Evolutionary conservation across 2,329 filamentous ascomycete species (phyloP).

Genomic region (Penicillium sp.): DNA sequence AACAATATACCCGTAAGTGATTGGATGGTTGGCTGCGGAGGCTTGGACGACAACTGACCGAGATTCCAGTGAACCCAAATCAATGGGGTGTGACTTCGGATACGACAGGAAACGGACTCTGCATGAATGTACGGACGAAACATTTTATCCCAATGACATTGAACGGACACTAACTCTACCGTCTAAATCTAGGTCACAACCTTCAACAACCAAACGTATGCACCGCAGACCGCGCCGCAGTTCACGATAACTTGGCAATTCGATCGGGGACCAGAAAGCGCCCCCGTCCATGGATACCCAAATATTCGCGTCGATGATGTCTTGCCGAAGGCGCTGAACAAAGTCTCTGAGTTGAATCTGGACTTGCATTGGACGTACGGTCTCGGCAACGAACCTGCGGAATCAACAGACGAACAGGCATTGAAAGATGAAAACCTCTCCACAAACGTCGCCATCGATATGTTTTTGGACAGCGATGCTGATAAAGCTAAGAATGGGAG

Average conservation of each 20-base stretch:
- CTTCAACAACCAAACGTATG: slow-evolving; percentile 51
- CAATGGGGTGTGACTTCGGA: slow-evolving; percentile 49
- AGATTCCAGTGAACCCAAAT: slow-evolving; percentile 51
- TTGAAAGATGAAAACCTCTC: slow-evolving; percentile 44
- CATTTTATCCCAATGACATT: neutral
- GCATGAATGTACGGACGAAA: slow-evolving; percentile 50
- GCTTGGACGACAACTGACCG: slow-evolving; percentile 1
- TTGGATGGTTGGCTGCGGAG: neutral
- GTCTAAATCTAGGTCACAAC: slow-evolving; percentile 43
- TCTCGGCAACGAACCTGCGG: slow-evolving; percentile 42
- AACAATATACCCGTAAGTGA: slow-evolving; percentile 49
- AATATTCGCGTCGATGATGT: slow-evolving; percentile 50
- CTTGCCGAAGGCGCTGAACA: slow-evolving; percentile 44
- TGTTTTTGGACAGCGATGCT: slow-evolving; percentile 53
- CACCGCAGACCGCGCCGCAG: slow-evolving; percentile 47
- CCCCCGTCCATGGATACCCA: slow-evolving; percentile 54
- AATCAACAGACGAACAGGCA: slow-evolving; percentile 34
- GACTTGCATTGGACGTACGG: slow-evolving; percentile 52
- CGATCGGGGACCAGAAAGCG: slow-evolving; percentile 38
- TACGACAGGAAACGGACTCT: slow-evolving; percentile 42
- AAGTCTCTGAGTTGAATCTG: slow-evolving; percentile 43
- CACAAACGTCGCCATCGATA: slow-evolving; percentile 57
- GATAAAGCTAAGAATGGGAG: slow-evolving; percentile 40
- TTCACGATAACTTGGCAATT: slow-evolving; percentile 56
- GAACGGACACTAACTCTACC: neutral